Conservation (phyloP, 1,284 basidiomycete genomes). For the Psilocybe mexicana region DNA sequence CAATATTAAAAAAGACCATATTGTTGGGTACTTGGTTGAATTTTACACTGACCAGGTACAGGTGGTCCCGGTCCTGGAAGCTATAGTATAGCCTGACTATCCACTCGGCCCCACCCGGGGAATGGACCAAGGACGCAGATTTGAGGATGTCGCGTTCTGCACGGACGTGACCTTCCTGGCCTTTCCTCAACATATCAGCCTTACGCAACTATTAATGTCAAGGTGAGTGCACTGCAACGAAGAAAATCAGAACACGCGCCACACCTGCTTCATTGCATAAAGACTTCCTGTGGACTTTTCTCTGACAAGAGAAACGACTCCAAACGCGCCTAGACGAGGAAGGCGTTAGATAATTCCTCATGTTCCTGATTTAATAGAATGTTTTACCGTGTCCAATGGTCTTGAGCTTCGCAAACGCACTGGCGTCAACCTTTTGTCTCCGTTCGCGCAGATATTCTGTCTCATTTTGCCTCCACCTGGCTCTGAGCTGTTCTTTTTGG, state of each 20-base stretch:
- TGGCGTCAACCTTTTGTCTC: constrained; percentile 80
- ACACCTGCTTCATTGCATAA: constrained; percentile 96
- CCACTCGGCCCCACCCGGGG: constrained; percentile 80
- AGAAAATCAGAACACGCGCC: constrained; percentile 24
- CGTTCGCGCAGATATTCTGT: constrained; percentile 86
- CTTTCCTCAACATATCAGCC: constrained; percentile 95
- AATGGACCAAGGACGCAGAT: constrained; percentile 72
- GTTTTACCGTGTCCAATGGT: constrained; percentile 89
- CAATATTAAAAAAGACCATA: constrained; percentile 43
- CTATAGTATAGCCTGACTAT: constrained; percentile 93
- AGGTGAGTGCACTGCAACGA: constrained; percentile 15
- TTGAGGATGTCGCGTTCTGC: constrained; percentile 90
- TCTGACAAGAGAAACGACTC: constrained; percentile 90
- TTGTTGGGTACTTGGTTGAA: constrained; percentile 22
- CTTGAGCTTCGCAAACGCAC: constrained; percentile 87
- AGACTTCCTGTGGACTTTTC: constrained; percentile 80
- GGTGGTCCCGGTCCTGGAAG: constrained; percentile 89
- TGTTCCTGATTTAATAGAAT: not conserved
- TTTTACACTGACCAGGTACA: constrained; percentile 78
- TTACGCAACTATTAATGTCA: constrained; percentile 74
- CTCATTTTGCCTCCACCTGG: constrained; percentile 85
- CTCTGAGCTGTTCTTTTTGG: constrained; percentile 73
- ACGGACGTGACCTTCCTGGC: constrained; percentile 95
- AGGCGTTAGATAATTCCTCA: constrained; percentile 5
- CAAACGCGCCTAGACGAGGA: constrained; percentile 77